Evolutionary conservation across 208 protist species (phyloP).

Genomic region (Angomonas deanei): DNA sequence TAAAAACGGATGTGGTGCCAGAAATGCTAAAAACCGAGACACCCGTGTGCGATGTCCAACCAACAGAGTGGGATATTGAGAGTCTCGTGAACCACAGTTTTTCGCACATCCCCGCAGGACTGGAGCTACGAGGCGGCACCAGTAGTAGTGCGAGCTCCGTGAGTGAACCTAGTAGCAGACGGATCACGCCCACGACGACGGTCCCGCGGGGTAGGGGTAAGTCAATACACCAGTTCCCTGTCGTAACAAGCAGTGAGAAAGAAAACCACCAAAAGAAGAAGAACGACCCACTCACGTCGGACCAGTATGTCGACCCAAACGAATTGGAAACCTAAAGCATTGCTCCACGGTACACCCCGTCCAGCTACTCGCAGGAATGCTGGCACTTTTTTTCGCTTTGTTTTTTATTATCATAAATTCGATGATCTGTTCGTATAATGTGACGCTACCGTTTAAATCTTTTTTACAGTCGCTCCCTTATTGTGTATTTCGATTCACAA

Average conservation of each 20-base stretch:
- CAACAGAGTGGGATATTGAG: neutral
- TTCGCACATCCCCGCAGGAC: neutral
- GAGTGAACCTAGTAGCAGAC: neutral
- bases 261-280: neutral
- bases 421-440: too few relatives aligned
- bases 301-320: neutral
- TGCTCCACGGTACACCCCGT: too few relatives aligned
- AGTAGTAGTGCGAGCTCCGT: neutral
- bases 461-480: too few relatives aligned
- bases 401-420: too few relatives aligned
- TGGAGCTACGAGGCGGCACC: neutral
- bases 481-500: too few relatives aligned
- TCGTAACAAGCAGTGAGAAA: too few relatives aligned
- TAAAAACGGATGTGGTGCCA: neutral
- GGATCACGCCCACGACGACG: neutral
- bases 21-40: neutral
- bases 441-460: too few relatives aligned
- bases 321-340: neutral
- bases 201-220: neutral
- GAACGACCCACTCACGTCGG: neutral
- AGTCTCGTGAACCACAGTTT: constrained; percentile 5
- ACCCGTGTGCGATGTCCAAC: neutral
- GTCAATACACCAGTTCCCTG: too few relatives aligned
- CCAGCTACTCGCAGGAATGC: too few relatives aligned
- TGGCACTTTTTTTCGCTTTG: too few relatives aligned